A percentile compares a stretch with the other conserved stretches of the same genome.
Evolutionary conservation across 1,284 basidiomycete genomes (phyloP).

Genomic region (Cryptococcus sp.): DNA sequence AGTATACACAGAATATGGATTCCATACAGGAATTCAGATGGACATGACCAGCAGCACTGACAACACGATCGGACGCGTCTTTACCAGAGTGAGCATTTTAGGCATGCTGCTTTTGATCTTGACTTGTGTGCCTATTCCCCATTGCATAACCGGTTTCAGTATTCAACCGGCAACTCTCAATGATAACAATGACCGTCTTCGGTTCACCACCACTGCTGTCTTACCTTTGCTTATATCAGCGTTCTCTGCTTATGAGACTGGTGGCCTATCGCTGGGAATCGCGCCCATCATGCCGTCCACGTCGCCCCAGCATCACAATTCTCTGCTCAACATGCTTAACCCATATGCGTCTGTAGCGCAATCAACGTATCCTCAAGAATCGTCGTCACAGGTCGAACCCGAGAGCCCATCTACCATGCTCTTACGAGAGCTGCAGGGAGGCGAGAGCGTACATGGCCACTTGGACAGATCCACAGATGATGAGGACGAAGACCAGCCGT

Average conservation of each 20-base stretch:
- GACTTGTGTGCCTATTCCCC: too few relatives aligned
- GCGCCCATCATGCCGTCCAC: conserved; percentile 5
- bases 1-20: background rate
- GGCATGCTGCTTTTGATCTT: too few relatives aligned
- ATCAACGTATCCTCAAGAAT: conserved; percentile 63
- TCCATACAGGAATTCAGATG: background rate
- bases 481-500: conserved; percentile 1
- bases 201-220: too few relatives aligned
- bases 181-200: too few relatives aligned
- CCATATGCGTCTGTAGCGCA: conserved; percentile 68
- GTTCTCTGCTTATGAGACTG: too few relatives aligned
- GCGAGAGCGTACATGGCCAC: background rate
- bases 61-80: conserved; percentile 1
- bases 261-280: too few relatives aligned
- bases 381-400: conserved; percentile 54
- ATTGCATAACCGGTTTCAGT: too few relatives aligned
- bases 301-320: conserved; percentile 18
- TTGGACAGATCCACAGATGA: conserved; percentile 4
- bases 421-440: conserved; percentile 42
- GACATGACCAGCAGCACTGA: background rate
- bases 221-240: too few relatives aligned
- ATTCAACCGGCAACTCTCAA: too few relatives aligned
- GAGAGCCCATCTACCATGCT: conserved; percentile 45
- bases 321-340: conserved; percentile 76
- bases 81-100: background rate